Base-by-base conservation (phyloP, 2,329 filamentous ascomycete species). In the Ceratocystis albifundus region DNA sequence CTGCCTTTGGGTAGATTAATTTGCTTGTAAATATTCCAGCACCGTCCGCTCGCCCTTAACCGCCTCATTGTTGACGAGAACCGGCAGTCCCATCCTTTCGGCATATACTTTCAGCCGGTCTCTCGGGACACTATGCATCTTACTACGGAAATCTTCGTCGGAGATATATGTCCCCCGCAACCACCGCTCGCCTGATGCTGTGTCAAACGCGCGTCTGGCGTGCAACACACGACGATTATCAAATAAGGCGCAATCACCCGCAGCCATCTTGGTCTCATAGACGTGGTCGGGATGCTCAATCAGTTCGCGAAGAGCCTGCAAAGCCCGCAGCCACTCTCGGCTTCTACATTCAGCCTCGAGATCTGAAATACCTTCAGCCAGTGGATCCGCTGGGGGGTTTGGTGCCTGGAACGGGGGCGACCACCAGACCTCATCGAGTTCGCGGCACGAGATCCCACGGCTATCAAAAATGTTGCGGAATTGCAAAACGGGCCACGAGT, bases 171-270 rank as follows among this genome's bases (percentile, higher is more conserved):
- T 83, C 3, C 94, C 94, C 71, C 89, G 88, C 65, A 97, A 76
- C 89, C 90, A 96, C 64, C 93, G 80, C 69, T 85, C 82, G 0
- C 89, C 89, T 5, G 80, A 80, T 0, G 76, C 76, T 0, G 79
- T 76, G 73, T 93, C 85, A 75, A 97, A 97, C 36, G 85, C 83
- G 17, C 80, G 82, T 3, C 94, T 80, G 0, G 91, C 93, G 77
- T 97, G 94, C 72, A 96, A 75, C n/a, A 96, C 80, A 20, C 93
- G 81, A 68, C 85, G 77, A 73, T 97, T 97, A 74, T 96, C 88
- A 73, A 99, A 97, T n/a, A 99, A 81, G 12, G 92, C 91, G 73
- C 90, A 96, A 72, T 96, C 89, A 2, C 93, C 94, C 3, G 88
- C 85, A 65, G 84, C 78, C 74, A 96, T 78, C 75, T 87, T 87